Percentiles rank a stretch among this genome's conserved stretches.
These are phyloP conservation scores for Paecilomyces formosus DNA, from an alignment of 2,329 filamentous ascomycete species.

Conservation along the genomic window DNA sequence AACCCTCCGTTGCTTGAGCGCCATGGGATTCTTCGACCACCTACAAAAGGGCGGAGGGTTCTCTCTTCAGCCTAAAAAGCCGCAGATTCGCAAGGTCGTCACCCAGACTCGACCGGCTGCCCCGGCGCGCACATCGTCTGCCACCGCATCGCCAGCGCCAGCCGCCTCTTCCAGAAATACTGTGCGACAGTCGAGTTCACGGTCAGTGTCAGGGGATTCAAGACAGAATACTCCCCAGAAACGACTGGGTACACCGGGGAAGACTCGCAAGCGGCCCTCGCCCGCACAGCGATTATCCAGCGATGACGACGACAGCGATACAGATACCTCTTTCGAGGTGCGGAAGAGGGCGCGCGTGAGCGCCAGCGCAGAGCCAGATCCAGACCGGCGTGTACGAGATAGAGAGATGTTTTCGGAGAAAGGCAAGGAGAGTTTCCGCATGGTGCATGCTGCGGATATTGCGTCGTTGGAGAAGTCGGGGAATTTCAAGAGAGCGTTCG, in stretches of 20 bases:
- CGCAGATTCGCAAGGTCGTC: constrained; percentile 33
- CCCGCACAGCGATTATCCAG: constrained; percentile 32
- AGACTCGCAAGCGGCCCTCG: constrained; percentile 29
- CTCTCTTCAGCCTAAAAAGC: constrained; percentile 33
- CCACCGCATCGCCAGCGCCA: constrained; percentile 8
- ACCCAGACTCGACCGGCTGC: constrained; percentile 27
- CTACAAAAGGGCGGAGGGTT: constrained; percentile 37
- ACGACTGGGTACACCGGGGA: constrained; percentile 22
- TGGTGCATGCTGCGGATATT: constrained; percentile 46
- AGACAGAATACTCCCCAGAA: constrained; percentile 19
- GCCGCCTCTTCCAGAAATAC: constrained; percentile 9
- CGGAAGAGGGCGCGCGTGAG: constrained; percentile 36
- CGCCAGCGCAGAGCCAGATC: constrained; percentile 36
- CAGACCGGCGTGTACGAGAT: constrained; percentile 37
- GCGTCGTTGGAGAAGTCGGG: constrained; percentile 33
- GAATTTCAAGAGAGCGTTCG: constrained; percentile 48
- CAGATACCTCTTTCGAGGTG: constrained; percentile 33
- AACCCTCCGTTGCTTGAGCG: background rate
- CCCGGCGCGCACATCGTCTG: constrained; percentile 19
- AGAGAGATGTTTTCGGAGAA: constrained; percentile 38
- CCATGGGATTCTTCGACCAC: constrained; percentile 39
- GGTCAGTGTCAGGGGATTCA: constrained; percentile 22
- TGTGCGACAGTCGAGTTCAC: constrained; percentile 15
- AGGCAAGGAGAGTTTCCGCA: constrained; percentile 26
- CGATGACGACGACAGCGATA: constrained; percentile 35